A percentile compares a stretch with the other conserved stretches of the same genome.
These are phyloP conservation scores for Lyophyllum atratum DNA, from an alignment of 768 basidiomycete species.

Conservation along the genomic window DNA sequence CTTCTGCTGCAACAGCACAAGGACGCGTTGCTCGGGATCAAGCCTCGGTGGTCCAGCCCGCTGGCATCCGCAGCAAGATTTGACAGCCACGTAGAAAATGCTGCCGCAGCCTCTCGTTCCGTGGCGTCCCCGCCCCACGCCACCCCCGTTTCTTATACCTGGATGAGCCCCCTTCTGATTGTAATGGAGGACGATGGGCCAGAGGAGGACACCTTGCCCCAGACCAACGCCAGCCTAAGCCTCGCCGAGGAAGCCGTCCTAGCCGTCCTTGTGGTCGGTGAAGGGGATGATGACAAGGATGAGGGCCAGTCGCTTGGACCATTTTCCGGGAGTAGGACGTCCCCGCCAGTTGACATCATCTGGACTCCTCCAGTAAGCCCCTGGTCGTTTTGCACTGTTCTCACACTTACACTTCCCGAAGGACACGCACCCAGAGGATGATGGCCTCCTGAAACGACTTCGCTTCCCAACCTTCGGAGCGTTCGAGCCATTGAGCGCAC, in stretches of 20 bases:
- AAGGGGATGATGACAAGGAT: no score
- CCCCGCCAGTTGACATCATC: not conserved
- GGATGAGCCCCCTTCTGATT: no score
- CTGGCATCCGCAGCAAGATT: slow-evolving; percentile 11
- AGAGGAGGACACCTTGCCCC: not conserved
- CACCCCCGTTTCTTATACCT: no score
- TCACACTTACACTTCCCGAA: not conserved
- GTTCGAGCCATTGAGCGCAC: not conserved
- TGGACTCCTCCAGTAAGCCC: not conserved
- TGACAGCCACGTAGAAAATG: not conserved
- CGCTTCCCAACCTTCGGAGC: not conserved
- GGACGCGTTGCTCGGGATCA: slow-evolving; percentile 9
- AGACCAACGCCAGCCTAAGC: no score
- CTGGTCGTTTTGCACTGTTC: not conserved
- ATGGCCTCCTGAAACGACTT: not conserved
- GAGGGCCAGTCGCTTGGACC: no score
- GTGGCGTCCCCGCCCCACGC: no score
- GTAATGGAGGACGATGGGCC: no score
- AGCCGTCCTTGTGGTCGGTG: no score
- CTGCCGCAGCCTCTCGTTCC: not conserved
- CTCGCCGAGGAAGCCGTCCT: no score
- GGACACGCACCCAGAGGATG: not conserved
- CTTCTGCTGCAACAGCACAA: no score
- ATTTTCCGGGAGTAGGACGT: not conserved
- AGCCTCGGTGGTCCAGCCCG: slow-evolving; percentile 19